Evolutionary conservation across 352 stramenopile species (phyloP).

Genomic region (Globisporangium lucens): DNA sequence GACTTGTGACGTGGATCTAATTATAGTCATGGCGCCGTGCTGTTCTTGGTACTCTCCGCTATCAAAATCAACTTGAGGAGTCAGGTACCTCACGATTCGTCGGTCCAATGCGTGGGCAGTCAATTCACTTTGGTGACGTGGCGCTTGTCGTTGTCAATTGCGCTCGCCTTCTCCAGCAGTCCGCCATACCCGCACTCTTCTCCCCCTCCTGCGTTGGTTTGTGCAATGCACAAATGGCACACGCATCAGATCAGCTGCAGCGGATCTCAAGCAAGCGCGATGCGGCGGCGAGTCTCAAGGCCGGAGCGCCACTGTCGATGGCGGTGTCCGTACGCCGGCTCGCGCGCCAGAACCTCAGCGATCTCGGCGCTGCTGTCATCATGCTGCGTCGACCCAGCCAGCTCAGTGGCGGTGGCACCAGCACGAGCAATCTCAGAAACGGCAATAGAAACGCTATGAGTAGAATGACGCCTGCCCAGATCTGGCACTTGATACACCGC

Average conservation of each 20-base stretch:
- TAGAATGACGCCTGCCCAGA: not conserved
- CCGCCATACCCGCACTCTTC: too few species aligned
- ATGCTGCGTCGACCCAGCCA: not conserved
- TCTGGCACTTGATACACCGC: slow-evolving; percentile 2
- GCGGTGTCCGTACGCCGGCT: not conserved
- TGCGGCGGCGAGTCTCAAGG: not conserved
- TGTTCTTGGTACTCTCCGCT: too few species aligned
- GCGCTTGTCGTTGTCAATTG: too few species aligned
- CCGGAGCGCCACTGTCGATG: not conserved
- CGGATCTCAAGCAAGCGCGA: not conserved
- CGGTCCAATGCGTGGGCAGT: too few species aligned
- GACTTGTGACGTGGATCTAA: too few species aligned
- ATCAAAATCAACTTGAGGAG: too few species aligned
- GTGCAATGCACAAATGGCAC: not conserved
- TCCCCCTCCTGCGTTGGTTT: not conserved
- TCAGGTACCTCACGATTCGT: too few species aligned
- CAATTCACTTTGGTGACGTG: too few species aligned
- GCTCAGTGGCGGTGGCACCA: not conserved
- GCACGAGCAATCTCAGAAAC: not conserved
- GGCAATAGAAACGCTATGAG: not conserved
- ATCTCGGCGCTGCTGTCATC: not conserved
- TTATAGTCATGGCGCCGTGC: too few species aligned
- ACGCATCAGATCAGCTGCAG: not conserved
- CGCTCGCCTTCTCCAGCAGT: too few species aligned
- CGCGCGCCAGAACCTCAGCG: not conserved